Conservation (phyloP, 768 basidiomycete species). For the Leccinum longicurvipes region DNA sequence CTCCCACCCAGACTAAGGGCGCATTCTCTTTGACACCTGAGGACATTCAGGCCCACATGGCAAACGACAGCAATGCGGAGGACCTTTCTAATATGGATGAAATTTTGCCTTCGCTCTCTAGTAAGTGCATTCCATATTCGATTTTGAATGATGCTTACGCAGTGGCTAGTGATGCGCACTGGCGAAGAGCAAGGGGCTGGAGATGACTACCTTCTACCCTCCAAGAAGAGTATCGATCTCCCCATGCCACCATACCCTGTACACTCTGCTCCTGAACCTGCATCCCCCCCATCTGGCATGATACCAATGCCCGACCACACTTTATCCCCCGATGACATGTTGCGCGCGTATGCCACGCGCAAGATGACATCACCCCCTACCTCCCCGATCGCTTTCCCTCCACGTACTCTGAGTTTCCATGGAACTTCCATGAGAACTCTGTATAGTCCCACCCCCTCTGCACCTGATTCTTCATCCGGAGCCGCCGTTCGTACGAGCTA, state of each 20-base stretch:
- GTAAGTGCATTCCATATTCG: slow-evolving; percentile 38
- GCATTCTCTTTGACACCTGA: slow-evolving; percentile 49
- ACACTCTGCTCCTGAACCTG: slow-evolving; percentile 23
- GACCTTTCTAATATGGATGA: slow-evolving; percentile 48
- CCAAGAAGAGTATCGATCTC: slow-evolving; percentile 20
- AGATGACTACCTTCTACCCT: slow-evolving; percentile 47
- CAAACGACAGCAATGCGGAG: slow-evolving; percentile 29
- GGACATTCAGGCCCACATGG: slow-evolving; percentile 57
- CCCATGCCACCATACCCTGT: slow-evolving; percentile 35
- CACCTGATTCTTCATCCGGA: slow-evolving; percentile 6
- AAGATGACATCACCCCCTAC: slow-evolving; percentile 33
- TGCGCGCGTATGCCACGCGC: slow-evolving; percentile 66
- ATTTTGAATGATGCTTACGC: slow-evolving; percentile 5
- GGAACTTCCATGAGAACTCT: slow-evolving; percentile 29
- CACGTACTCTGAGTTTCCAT: slow-evolving; percentile 22
- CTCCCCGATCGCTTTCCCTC: slow-evolving; percentile 30
- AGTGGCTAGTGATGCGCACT: slow-evolving; percentile 66
- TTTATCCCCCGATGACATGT: slow-evolving; percentile 72
- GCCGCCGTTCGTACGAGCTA: slow-evolving; percentile 4
- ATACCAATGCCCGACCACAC: slow-evolving; percentile 38
- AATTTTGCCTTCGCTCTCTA: slow-evolving; percentile 63
- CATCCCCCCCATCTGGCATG: slow-evolving; percentile 38
- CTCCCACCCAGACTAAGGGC: slow-evolving; percentile 44
- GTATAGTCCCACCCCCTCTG: slow-evolving; percentile 22
- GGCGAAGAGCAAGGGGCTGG: slow-evolving; percentile 32